Evolutionary conservation across 1,284 basidiomycete species (phyloP), one percentile per base, ranked within the genome.

Genomic region (Rhodofomes roseus): DNA sequence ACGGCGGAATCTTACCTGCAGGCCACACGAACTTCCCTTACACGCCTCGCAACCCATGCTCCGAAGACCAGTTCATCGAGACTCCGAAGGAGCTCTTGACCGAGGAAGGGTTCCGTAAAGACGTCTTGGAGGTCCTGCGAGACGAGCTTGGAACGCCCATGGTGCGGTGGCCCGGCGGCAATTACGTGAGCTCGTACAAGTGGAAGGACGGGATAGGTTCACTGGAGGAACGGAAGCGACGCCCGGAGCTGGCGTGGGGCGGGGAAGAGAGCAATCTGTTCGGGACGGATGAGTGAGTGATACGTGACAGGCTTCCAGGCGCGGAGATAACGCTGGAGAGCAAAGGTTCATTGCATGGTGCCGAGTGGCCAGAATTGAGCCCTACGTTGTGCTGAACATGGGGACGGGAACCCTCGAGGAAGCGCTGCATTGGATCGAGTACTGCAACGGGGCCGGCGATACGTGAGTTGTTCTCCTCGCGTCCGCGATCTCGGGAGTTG

Each of bases 171-270:
- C 85, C 86, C 0, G 85, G 85, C 37, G 83, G 81, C 54, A 79
- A 81, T 68, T 82, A 76, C 59, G 79, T 81, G n/a, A 83, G 81
- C 65, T 84, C 84, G 63, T 88, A 87, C 69, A 80, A 83, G 54
- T 89, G 86, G 85, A 80, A 87, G 71, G 85, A 87, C 70, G 85
- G 84, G 0, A 77, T 87, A 34, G 85, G 86, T 1, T 84, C 85
- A 2, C 76, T 76, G 55, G 74, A 78, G 27, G 63, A 77, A 11
- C 75, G 86, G 31, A 84, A 82, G 39, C 78, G 82, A 29, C 71
- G 81, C 41, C 81, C 84, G 22, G 85, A 89, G 69, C 76, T 87
- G n/a, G 86, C 86, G 2, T 89, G 85, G 86, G 72, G 83, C 34
- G 79, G 78, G 1, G 81, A 84, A 62, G 86, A 89, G 70, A 80